A percentile compares a stretch with the other conserved stretches of the same genome.
Conservation (phyloP, 169 alveolate genomes). For the Plasmodium billcollinsi region DNA sequence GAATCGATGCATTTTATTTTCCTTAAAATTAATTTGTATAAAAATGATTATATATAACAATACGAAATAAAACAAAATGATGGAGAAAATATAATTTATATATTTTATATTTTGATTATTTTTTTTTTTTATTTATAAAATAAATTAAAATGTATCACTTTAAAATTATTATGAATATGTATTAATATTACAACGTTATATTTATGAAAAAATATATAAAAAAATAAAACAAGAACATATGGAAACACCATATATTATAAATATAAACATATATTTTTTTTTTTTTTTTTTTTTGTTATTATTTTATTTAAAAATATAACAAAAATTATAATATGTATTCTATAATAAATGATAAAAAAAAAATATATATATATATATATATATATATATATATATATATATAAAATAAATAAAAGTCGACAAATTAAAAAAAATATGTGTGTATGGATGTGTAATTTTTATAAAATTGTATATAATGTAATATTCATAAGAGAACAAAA, state of each 20-base stretch:
- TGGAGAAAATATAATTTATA: not conserved
- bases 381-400: too few relatives aligned
- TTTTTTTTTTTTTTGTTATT: not conserved
- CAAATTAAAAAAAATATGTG: too few relatives aligned
- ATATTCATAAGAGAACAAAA: too few relatives aligned
- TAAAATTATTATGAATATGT: not conserved
- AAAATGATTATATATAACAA: not conserved
- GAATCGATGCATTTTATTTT: constrained; percentile 50
- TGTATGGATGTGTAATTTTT: too few relatives aligned
- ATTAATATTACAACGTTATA: not conserved
- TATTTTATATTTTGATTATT: not conserved
- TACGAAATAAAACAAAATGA: not conserved
- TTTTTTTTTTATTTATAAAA: not conserved
- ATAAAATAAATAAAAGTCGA: too few relatives aligned
- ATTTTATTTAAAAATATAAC: constrained; percentile 24
- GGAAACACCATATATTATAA: not conserved
- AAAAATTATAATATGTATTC: not conserved
- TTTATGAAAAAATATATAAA: not conserved
- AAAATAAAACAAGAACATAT: not conserved
- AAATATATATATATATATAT: too few relatives aligned
- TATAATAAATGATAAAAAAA: too few relatives aligned
- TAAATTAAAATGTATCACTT: not conserved
- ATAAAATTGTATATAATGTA: too few relatives aligned
- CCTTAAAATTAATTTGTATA: not conserved
- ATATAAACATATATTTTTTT: too few relatives aligned